Evolutionary conservation across 2,329 filamentous ascomycete species (phyloP), one percentile per base, ranked within the genome.

Genomic region (Fusarium sp.): DNA sequence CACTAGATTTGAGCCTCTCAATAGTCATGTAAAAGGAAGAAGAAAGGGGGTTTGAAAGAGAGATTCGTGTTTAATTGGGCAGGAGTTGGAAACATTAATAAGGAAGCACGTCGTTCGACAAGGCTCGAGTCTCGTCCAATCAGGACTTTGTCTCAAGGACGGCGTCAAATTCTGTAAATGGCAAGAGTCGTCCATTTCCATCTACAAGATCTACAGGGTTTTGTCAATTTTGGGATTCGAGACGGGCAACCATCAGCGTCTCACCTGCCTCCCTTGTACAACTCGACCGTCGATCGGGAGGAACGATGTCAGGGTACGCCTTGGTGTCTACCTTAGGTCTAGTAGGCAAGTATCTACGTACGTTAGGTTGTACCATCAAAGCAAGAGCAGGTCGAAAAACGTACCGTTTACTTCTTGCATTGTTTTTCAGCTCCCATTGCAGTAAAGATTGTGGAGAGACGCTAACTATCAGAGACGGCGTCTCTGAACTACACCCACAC

Each of bases 141-240:
- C 60, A 70, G 4, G 16, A 13, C 25, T 33, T 35, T 25, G 38
- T 42, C 42, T 52, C 40, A 30, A 38, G 46, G 44, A 23, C 43
- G 69, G 69, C 60, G 50, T 70, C 69, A 44, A 56, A 50, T 63
- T 53, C 67, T 64, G 67, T 71, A 73, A 73, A 70, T 60, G 71
- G 71, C 56, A 73, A 71, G 61, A 72, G 54, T 35, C 23, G 38
- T 67, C 71, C 71, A 58, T 60, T 72, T 67, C 35, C 62, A 73
- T 64, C 71, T 57, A 43, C 53, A 46, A 33, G 71, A 73, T 73
- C 71, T 71, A 56, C 71, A 73, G 71, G 70, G 70, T 73, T 71
- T 57, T 73, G 23, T 67, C 70, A n/a, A 12, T 57, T 73, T 73
- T 71, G 30, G 64, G 60, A 35, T 40, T 42, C 28, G 21, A 47